A percentile compares a stretch with the other conserved stretches of the same genome.
Conservation (phyloP, 73 alveolate genomes). For the Paramecium tetraurelia region DNA sequence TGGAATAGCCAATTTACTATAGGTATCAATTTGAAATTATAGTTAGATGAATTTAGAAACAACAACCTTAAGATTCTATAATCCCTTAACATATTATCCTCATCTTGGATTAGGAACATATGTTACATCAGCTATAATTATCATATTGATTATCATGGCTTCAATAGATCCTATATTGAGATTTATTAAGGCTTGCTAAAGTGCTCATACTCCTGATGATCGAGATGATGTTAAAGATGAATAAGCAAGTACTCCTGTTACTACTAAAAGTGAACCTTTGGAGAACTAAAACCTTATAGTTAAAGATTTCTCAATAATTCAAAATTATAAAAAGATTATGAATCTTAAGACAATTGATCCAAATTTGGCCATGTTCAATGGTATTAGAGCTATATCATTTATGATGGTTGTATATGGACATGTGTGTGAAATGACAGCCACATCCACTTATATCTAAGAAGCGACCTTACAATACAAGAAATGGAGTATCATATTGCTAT, state of each 20-base stretch:
- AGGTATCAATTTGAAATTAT: background rate
- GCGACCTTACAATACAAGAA: background rate
- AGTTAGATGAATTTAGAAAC: background rate
- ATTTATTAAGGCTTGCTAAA: background rate
- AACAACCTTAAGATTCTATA: background rate
- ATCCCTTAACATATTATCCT: background rate
- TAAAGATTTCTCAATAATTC: background rate
- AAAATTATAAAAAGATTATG: background rate
- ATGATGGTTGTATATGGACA: conserved; percentile 28
- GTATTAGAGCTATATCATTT: background rate
- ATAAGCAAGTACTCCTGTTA: background rate
- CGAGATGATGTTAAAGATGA: background rate
- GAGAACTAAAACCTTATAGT: background rate
- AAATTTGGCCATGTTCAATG: conserved; percentile 11
- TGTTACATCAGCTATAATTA: background rate
- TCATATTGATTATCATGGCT: background rate
- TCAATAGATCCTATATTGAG: background rate
- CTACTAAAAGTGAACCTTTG: background rate
- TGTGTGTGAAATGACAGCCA: background rate
- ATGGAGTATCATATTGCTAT: background rate
- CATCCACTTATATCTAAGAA: background rate
- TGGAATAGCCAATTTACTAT: background rate
- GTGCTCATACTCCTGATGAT: background rate
- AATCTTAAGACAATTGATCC: background rate
- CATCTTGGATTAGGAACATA: background rate